Evolutionary conservation across 768 basidiomycete species (phyloP).

Genomic region (Suillus alpinus): DNA sequence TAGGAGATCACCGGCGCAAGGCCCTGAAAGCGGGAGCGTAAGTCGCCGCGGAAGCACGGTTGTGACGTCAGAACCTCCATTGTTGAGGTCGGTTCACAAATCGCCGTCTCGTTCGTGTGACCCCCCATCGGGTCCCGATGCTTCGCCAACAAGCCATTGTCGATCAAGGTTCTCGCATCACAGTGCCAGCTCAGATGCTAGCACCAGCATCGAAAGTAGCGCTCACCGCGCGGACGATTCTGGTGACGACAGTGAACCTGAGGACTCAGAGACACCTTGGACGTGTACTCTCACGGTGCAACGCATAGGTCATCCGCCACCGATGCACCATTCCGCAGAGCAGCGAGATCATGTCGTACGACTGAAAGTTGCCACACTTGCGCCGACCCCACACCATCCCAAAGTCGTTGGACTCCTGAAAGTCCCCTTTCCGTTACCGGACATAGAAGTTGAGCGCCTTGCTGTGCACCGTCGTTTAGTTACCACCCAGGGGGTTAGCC

Average conservation of each 20-base stretch:
- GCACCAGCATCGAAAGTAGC: slow-evolving; percentile 21
- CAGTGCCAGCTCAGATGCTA: slow-evolving; percentile 35
- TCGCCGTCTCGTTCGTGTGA: slow-evolving; percentile 10
- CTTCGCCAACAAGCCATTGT: slow-evolving; percentile 24
- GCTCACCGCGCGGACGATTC: slow-evolving; percentile 38
- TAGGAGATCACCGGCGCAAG: slow-evolving; percentile 9
- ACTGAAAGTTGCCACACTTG: slow-evolving; percentile 79
- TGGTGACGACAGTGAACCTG: slow-evolving; percentile 86
- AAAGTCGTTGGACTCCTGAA: slow-evolving; percentile 91
- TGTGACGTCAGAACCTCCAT: slow-evolving; percentile 6
- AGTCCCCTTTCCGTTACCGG: slow-evolving; percentile 84
- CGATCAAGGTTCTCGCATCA: slow-evolving; percentile 40
- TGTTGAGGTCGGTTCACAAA: slow-evolving; percentile 9
- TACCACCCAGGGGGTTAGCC: slow-evolving; percentile 24
- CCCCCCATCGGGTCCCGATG: slow-evolving; percentile 1
- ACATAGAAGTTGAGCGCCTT: slow-evolving; percentile 69
- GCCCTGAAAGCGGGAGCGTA: slow-evolving; percentile 12
- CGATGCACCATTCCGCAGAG: slow-evolving; percentile 9
- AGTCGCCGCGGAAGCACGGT: slow-evolving; percentile 18
- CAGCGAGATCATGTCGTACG: slow-evolving; percentile 21
- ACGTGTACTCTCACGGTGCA: slow-evolving; percentile 78
- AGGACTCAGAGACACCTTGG: slow-evolving; percentile 97
- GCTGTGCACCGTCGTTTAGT: slow-evolving; percentile 48
- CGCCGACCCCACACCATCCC: slow-evolving; percentile 93
- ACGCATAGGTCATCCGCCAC: slow-evolving; percentile 28